Conservation (phyloP, 2,329 filamentous ascomycete species). For the Metarhizium rileyi region DNA sequence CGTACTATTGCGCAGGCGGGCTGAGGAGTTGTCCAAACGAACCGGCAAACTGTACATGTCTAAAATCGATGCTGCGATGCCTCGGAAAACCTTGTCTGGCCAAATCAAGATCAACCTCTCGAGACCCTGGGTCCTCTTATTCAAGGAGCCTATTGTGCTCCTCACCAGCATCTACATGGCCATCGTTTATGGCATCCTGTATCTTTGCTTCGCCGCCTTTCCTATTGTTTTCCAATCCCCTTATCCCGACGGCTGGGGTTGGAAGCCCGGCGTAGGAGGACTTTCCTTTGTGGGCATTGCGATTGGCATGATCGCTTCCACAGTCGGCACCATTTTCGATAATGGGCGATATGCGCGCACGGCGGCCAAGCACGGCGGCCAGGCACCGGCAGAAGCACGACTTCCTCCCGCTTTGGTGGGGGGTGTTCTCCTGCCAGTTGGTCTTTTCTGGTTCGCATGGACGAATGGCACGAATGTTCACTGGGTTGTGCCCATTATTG, state of each 20-base stretch:
- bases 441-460: conserved; percentile 59
- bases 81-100: conserved; percentile 30
- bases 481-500: conserved; percentile 42
- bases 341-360: conserved; percentile 42
- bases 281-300: conserved; percentile 55
- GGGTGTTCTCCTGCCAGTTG: conserved; percentile 45
- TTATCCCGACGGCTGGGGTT: conserved; percentile 34
- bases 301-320: conserved; percentile 51
- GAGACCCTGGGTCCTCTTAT: conserved; percentile 55
- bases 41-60: conserved; percentile 48
- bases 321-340: conserved; percentile 40
- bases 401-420: conserved; percentile 52
- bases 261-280: conserved; percentile 47
- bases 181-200: conserved; percentile 45
- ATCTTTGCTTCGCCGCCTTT: conserved; percentile 45
- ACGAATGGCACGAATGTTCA: conserved; percentile 46
- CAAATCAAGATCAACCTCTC: conserved; percentile 48
- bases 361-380: conserved; percentile 38
- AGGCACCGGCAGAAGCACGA: conserved; percentile 53
- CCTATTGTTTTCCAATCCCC: conserved; percentile 50
- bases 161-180: conserved; percentile 55
- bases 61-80: conserved; percentile 33
- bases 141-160: conserved; percentile 57
- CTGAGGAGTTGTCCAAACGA: conserved; percentile 36
- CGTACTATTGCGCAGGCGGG: conserved; percentile 43